Conservation (phyloP, 2,329 filamentous ascomycete species). For the Domatiomyces catenatus region DNA sequence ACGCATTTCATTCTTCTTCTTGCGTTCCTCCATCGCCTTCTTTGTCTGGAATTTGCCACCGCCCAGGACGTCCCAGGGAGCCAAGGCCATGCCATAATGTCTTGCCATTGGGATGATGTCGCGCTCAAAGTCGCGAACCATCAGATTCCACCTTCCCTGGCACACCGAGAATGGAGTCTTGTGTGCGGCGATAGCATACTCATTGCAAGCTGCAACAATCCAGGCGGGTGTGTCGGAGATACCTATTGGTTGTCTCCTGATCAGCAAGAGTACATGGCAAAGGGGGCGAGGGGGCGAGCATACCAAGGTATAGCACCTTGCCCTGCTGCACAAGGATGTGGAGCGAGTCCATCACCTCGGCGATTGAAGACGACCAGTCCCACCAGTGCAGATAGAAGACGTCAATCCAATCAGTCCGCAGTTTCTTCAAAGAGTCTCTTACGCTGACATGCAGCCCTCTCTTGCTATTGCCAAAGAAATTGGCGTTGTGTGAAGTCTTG, state of each 20-base stretch:
- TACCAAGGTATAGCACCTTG: conserved; percentile 28
- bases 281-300: neutral
- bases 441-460: conserved; percentile 30
- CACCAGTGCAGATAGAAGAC: conserved; percentile 42
- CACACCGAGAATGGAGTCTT: conserved; percentile 28
- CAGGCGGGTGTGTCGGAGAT: conserved; percentile 28
- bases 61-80: conserved; percentile 46
- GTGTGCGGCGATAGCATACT: conserved; percentile 25
- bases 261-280: neutral
- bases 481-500: conserved; percentile 24
- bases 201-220: conserved; percentile 27
- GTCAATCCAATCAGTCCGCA: conserved; percentile 40
- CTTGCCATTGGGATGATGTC: conserved; percentile 28
- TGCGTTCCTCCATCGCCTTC: conserved; percentile 32
- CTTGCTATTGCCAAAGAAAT: conserved; percentile 31
- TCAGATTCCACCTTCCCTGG: conserved; percentile 26
- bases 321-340: conserved; percentile 26
- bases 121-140: conserved; percentile 26
- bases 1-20: conserved; percentile 26
- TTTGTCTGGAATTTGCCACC: conserved; percentile 36
- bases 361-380: conserved; percentile 28
- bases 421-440: conserved; percentile 30
- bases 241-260: neutral
- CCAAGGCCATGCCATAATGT: conserved; percentile 31
- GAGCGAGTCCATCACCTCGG: conserved; percentile 27